phyloP scores from a whole-genome alignment of 2,329 filamentous ascomycete species.

The Hypocrella siamensis region DNA sequence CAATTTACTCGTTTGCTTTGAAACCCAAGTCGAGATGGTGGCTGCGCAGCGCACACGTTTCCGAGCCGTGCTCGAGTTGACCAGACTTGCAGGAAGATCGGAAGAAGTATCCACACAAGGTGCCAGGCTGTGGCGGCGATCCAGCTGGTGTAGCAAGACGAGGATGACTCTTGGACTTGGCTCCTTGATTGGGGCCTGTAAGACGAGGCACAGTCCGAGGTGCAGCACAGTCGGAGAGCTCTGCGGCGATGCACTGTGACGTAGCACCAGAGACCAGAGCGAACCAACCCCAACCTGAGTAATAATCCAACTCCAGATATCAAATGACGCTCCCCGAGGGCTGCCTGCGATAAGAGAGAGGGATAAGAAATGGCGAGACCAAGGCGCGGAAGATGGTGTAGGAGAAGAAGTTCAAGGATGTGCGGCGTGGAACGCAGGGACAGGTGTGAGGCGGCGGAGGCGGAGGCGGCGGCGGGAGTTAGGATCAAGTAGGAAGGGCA shows the following conservation, averaged over 20 bases:
- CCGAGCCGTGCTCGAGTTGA: no score
- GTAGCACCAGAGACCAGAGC: neutral
- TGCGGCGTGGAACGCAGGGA: conserved; percentile 3
- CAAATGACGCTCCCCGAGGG: neutral
- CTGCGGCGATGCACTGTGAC: neutral
- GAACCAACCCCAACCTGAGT: neutral
- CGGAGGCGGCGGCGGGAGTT: neutral
- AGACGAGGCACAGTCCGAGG: neutral
- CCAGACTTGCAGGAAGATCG: no score
- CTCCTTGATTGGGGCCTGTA: neutral
- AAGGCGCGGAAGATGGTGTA: conserved; percentile 5
- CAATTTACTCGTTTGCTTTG: no score
- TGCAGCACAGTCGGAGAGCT: neutral
- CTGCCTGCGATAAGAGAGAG: neutral
- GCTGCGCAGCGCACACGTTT: no score
- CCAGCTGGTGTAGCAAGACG: no score
- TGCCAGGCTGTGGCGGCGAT: no score
- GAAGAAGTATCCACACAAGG: no score
- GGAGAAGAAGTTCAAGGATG: conserved; percentile 5
- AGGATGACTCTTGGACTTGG: neutral
- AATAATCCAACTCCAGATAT: neutral
- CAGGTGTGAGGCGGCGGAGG: conserved; percentile 3
- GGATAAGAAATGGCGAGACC: conserved; percentile 2
- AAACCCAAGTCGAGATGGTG: no score
- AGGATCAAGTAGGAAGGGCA: neutral